Evolutionary conservation across 805 yeast species (phyloP).

Genomic region (Myxozyma sirexii): DNA sequence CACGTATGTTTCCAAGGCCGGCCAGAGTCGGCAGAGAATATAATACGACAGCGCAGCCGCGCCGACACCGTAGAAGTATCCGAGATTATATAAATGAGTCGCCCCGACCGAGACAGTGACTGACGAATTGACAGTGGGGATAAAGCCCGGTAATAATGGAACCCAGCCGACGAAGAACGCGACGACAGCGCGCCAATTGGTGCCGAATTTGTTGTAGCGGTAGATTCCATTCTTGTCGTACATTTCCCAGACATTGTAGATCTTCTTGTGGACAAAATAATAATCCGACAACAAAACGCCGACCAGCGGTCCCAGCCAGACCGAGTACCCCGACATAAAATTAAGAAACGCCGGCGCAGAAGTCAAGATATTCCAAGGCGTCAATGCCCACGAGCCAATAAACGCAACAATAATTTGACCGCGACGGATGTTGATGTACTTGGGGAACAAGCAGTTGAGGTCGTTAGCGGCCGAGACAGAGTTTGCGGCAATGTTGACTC

Average conservation of each 20-base stretch:
- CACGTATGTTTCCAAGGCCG: constrained; percentile 13
- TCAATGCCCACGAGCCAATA: constrained; percentile 41
- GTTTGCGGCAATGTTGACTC: constrained; percentile 64
- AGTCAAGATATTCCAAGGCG: constrained; percentile 37
- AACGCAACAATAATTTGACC: constrained; percentile 50
- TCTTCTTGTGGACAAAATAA: constrained; percentile 25
- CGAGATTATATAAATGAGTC: constrained; percentile 34
- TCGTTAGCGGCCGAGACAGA: constrained; percentile 49
- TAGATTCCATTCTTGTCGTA: constrained; percentile 30
- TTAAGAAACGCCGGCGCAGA: constrained; percentile 45
- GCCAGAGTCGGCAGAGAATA: constrained; percentile 15
- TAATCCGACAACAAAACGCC: constrained; percentile 19
- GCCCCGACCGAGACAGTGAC: constrained; percentile 20
- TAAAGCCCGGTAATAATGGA: constrained; percentile 5
- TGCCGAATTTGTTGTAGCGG: constrained; percentile 32
- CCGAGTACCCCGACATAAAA: constrained; percentile 45
- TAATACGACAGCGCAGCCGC: constrained; percentile 28
- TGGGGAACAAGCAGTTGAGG: constrained; percentile 45
- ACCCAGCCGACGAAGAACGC: constrained; percentile 30
- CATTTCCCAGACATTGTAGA: constrained; percentile 28
- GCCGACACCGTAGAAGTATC: constrained; percentile 34
- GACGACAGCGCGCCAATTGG: constrained; percentile 24
- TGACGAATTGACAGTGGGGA: constrained; percentile 26
- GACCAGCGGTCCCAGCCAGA: constrained; percentile 48
- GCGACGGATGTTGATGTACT: constrained; percentile 63